Base-by-base conservation (phyloP, 768 basidiomycete species). In the Tricholoma sp. region DNA sequence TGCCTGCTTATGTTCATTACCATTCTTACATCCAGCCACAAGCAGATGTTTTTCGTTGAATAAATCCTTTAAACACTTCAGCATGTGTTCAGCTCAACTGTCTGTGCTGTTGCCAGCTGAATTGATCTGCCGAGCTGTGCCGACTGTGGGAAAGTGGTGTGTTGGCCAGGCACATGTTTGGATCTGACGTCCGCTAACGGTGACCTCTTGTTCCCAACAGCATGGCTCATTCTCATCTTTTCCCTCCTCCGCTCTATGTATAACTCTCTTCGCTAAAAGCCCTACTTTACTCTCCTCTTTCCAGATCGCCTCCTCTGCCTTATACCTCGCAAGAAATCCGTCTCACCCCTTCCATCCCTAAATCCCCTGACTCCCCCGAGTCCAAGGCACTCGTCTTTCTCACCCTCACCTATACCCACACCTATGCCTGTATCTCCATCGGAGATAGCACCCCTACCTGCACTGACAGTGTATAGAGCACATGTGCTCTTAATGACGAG, bases 401-500 rank as follows among this genome's bases (percentile, higher is more conserved):
- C 34, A 9, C 34, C 9, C 58, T 45, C 18, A 52, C 57, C 31
- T 14, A 49, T 54, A 27, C 56, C 58, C 16, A 4, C 55, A 3
- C 57, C 63, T 12, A 49, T 62, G 11, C n/a, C n/a, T n/a, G n/a
- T n/a, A n/a, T 22, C 35, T 2, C 52, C 50, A 50, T 55, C 62
- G 46, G 60, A 58, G 22, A 66, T 80, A n/a, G 60, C 75, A n/a
- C 79, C 78, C 1, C 71, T 92, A 47, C 83, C 92, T 0, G 87
- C 92, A 39, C 69, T 99, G 56, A 91, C 93, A 11, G 83, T 87
- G 0, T 98, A 96, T 68, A 78, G 97, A 47, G 86, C 94, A 2
- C 91, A 97, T 66, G 94, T 98, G 94, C 88, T 98, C 81, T 74
- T 97, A 18, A 84, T 98, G 80, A 98, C 97, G 0, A 71, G n/a